Base-by-base conservation (phyloP, 2,329 filamentous ascomycete species). In the Fusarium torulosum region DNA sequence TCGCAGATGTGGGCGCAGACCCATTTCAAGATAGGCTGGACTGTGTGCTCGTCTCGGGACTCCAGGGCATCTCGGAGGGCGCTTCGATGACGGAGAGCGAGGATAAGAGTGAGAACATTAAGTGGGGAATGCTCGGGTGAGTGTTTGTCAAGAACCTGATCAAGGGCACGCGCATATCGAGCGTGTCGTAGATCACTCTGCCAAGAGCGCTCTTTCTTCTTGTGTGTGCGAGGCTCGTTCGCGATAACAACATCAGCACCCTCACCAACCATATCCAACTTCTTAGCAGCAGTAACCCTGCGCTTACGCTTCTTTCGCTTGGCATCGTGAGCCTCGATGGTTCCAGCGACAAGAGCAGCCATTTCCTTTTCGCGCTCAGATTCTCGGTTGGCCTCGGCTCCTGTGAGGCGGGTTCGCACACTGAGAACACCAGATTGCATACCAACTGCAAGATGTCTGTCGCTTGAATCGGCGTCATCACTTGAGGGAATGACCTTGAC, bases 361-460 rank as follows among this genome's bases (percentile, higher is more conserved):
- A 97, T 96, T 78, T 93, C 92, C 81, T 91, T 92, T 75, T 92
- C 90, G 50, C 91, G 88, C 78, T 95, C 91, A 25, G 87, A 85
- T 72, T 93, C 91, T 66, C 88, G 89, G 23, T 88, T 84, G 55
- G 95, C 95, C 73, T 96, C 92, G 53, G 91, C 85, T 7, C 93
- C 93, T 0, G 91, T 93, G 14, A 97, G 86, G n/a, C 94, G 89
- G 2, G 95, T 98, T 75, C 92, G 91, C 73, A 98, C 86, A 27
- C 92, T 96, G 13, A 99, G 85, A n/a, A 97, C 87, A 44, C 96
- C 96, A 3, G 92, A 96, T 74, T 96, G 91, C 90, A 98, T 95
- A 77, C 95, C 96, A 2, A 99, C 96, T 6, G 92, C 94, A 52
- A 99, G 87, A 79, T 99, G 96, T 69, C 94, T 93, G 80, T 99